Conservation (phyloP, 2,329 filamentous ascomycete genomes). For the Monilinia fructicola region DNA sequence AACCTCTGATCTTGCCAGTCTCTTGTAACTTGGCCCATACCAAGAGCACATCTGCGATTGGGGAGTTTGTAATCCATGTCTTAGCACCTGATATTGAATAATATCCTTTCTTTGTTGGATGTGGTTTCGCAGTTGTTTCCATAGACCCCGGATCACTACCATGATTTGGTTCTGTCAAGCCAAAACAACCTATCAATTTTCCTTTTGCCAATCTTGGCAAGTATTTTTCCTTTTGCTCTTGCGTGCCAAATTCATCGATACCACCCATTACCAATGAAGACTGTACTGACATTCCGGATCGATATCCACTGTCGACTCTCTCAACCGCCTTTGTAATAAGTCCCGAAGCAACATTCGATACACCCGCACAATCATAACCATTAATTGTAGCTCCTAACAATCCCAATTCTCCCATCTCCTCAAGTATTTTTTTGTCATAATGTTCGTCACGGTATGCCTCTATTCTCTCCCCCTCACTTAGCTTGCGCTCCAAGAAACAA, state of each 20-base stretch:
- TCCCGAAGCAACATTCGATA: slow-evolving; percentile 83
- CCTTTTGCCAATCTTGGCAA: slow-evolving; percentile 80
- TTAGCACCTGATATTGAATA: slow-evolving; percentile 78
- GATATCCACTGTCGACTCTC: slow-evolving; percentile 86
- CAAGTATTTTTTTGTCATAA: slow-evolving; percentile 80
- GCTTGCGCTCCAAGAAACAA: slow-evolving; percentile 20
- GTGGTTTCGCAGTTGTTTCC: slow-evolving; percentile 82
- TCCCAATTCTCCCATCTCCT: slow-evolving; percentile 92
- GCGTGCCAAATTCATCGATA: slow-evolving; percentile 82
- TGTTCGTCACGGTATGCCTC: slow-evolving; percentile 84
- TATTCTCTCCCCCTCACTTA: slow-evolving; percentile 41
- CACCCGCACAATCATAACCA: slow-evolving; percentile 85
- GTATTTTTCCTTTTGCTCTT: slow-evolving; percentile 83
- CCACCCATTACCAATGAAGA: slow-evolving; percentile 92
- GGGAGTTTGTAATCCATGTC: slow-evolving; percentile 95
- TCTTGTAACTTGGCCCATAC: slow-evolving; percentile 92
- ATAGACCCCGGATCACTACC: slow-evolving; percentile 88
- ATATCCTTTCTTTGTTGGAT: slow-evolving; percentile 81
- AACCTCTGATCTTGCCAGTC: slow-evolving; percentile 91
- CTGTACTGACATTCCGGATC: slow-evolving; percentile 91
- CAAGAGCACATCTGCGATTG: slow-evolving; percentile 79
- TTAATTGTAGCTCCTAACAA: slow-evolving; percentile 82
- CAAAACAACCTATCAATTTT: slow-evolving; percentile 80
- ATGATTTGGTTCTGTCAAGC: slow-evolving; percentile 89
- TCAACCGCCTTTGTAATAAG: slow-evolving; percentile 89